Conservation (phyloP, 768 basidiomycete species). For the Macrolepiota fuliginosa region DNA sequence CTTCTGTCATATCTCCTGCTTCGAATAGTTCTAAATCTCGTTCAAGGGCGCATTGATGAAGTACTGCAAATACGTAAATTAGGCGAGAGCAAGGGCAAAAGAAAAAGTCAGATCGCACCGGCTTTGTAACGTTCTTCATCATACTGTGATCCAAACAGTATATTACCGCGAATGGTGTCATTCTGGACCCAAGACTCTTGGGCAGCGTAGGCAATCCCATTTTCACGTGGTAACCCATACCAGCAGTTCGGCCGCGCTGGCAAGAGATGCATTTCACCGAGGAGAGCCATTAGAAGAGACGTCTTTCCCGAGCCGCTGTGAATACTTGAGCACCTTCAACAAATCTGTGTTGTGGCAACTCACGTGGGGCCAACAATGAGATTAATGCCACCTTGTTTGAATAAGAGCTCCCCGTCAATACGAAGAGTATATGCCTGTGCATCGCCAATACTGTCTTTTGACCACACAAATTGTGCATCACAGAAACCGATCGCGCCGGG, state of each 20-base stretch:
- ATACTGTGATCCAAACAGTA: slow-evolving; percentile 75
- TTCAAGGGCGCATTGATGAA: slow-evolving; percentile 73
- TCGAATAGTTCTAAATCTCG: slow-evolving; percentile 68
- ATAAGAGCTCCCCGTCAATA: slow-evolving; percentile 51
- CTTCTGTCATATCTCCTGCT: slow-evolving; percentile 67
- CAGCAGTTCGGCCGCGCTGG: slow-evolving; percentile 51
- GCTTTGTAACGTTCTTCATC: slow-evolving; percentile 78
- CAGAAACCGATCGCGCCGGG: slow-evolving; percentile 44
- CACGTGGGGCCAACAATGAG: slow-evolving; percentile 57
- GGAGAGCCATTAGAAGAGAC: slow-evolving; percentile 57
- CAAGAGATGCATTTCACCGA: slow-evolving; percentile 67
- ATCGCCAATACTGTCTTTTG: slow-evolving; percentile 28
- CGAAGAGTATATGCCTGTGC: slow-evolving; percentile 48
- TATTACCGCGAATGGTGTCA: slow-evolving; percentile 78
- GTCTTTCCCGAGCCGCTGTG: slow-evolving; percentile 53
- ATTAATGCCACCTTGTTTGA: slow-evolving; percentile 53
- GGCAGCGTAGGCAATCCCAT: slow-evolving; percentile 75
- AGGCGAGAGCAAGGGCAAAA: neutral
- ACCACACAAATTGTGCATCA: slow-evolving; percentile 57
- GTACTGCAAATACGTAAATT: slow-evolving; percentile 30
- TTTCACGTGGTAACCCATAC: slow-evolving; percentile 65
- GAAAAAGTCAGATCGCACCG: slow-evolving; percentile 16
- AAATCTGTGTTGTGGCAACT: neutral
- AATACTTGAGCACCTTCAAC: neutral
- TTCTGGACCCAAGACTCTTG: slow-evolving; percentile 89